Evolutionary conservation across 768 basidiomycete species (phyloP).

Genomic region (Chalciporus sphaerocephalus): DNA sequence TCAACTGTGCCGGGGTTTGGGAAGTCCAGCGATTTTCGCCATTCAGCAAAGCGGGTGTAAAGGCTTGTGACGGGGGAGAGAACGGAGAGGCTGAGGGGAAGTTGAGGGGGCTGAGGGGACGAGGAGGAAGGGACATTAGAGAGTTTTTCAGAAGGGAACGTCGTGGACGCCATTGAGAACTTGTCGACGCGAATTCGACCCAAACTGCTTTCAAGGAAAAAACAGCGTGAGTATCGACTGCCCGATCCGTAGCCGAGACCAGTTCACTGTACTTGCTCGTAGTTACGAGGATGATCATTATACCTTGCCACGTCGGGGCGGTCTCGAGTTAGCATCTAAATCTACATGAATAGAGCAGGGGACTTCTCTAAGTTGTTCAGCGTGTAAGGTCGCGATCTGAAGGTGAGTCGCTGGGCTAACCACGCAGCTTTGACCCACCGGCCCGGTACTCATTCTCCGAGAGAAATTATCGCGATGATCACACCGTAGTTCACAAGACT

Average conservation of each 20-base stretch:
- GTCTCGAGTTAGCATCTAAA: too few relatives aligned
- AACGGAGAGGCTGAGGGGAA: conserved; percentile 33
- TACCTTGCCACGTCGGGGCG: too few relatives aligned
- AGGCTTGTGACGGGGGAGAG: conserved; percentile 58
- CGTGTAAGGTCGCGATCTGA: too few relatives aligned
- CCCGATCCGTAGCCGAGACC: conserved; percentile 12
- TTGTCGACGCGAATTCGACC: conserved; percentile 24
- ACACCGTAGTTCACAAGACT: too few relatives aligned
- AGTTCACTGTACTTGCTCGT: too few relatives aligned
- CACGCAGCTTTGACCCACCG: too few relatives aligned
- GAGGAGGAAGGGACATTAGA: conserved; percentile 37
- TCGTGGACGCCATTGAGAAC: conserved; percentile 43
- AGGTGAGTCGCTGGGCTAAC: too few relatives aligned
- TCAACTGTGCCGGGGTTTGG: conserved; percentile 92
- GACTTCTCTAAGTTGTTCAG: too few relatives aligned
- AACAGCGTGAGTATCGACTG: conserved; percentile 28
- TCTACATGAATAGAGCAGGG: too few relatives aligned
- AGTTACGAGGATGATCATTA: too few relatives aligned
- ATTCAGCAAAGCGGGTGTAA: conserved; percentile 71
- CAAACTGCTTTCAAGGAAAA: conserved; percentile 30
- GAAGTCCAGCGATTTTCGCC: conserved; percentile 77
- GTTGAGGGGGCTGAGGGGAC: conserved; percentile 33
- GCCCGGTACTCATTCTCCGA: too few relatives aligned
- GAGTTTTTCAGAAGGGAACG: conserved; percentile 38
- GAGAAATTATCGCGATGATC: too few relatives aligned